Evolutionary conservation across 73 alveolate genomes (phyloP).

Genomic region (Tetrahymena thermophila): DNA sequence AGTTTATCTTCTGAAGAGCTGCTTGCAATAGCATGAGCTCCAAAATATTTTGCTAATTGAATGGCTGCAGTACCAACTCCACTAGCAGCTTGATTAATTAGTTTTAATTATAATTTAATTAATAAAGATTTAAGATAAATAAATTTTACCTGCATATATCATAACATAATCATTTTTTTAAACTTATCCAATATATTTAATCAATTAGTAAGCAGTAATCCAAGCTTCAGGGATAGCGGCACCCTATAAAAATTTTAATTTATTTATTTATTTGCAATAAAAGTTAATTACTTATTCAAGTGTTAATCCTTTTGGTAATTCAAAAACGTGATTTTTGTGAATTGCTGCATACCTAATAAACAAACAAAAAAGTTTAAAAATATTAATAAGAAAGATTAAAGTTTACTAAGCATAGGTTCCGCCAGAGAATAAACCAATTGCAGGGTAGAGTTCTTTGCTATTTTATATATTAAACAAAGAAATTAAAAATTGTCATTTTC

Average conservation of each 20-base stretch:
- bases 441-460: neutral
- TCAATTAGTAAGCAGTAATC: conserved; percentile 52
- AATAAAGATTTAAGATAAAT: neutral
- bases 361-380: neutral
- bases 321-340: conserved; percentile 26
- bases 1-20: conserved; percentile 50
- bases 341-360: conserved; percentile 8
- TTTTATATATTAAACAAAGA: neutral
- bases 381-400: neutral
- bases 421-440: conserved; percentile 54
- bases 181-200: conserved; percentile 22
- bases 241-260: neutral
- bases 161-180: conserved; percentile 29
- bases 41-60: conserved; percentile 45
- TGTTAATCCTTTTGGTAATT: conserved; percentile 36
- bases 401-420: conserved; percentile 54
- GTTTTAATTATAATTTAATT: neutral
- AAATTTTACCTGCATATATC: conserved; percentile 31
- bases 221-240: conserved; percentile 67
- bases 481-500: neutral
- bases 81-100: conserved; percentile 33
- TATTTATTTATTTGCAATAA: neutral
- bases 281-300: conserved; percentile 20
- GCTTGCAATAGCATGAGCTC: conserved; percentile 49
- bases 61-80: conserved; percentile 60